phyloP scores from a whole-genome alignment of 352 stramenopile genomes.

The Phytopythium vexans region DNA sequence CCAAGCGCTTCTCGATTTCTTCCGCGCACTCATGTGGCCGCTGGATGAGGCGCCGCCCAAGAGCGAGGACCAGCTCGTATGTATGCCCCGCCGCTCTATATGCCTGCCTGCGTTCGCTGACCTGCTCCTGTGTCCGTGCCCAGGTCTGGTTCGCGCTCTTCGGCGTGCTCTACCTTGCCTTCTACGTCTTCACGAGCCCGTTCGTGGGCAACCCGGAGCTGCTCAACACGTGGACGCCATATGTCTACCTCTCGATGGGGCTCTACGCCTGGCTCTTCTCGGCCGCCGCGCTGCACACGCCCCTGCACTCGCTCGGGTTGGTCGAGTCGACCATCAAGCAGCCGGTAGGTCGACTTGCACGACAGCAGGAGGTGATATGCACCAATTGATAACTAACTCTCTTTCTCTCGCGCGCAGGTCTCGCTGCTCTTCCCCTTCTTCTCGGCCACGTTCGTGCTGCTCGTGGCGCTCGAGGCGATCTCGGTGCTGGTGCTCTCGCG shows the following conservation, averaged over 20 bases:
- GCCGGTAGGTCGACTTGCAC: slow-evolving; percentile 34
- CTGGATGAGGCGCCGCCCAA: slow-evolving; percentile 4
- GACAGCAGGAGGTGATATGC: background rate
- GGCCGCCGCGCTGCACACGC: slow-evolving; percentile 69
- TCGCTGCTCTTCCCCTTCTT: slow-evolving; percentile 87
- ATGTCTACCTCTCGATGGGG: slow-evolving; percentile 86
- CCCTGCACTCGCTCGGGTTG: slow-evolving; percentile 64
- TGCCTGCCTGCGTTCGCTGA: background rate
- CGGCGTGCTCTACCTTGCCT: slow-evolving; percentile 74
- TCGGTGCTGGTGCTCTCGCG: slow-evolving; percentile 62
- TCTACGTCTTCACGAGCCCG: slow-evolving; percentile 88
- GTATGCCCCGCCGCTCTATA: background rate
- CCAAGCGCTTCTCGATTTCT: no score
- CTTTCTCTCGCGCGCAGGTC: slow-evolving; percentile 29
- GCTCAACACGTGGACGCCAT: slow-evolving; percentile 82
- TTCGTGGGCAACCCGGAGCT: slow-evolving; percentile 85
- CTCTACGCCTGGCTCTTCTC: slow-evolving; percentile 85
- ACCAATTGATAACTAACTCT: background rate
- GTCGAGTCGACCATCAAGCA: slow-evolving; percentile 84
- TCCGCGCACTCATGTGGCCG: slow-evolving; percentile 1
- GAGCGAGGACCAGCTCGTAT: slow-evolving; percentile 35
- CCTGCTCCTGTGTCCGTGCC: background rate
- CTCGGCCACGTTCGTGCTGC: slow-evolving; percentile 72
- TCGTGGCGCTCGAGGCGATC: slow-evolving; percentile 68
- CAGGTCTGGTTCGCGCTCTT: slow-evolving; percentile 86